Conservation (phyloP, 2,329 filamentous ascomycete species). For the Aspergillaceae sp. region DNA sequence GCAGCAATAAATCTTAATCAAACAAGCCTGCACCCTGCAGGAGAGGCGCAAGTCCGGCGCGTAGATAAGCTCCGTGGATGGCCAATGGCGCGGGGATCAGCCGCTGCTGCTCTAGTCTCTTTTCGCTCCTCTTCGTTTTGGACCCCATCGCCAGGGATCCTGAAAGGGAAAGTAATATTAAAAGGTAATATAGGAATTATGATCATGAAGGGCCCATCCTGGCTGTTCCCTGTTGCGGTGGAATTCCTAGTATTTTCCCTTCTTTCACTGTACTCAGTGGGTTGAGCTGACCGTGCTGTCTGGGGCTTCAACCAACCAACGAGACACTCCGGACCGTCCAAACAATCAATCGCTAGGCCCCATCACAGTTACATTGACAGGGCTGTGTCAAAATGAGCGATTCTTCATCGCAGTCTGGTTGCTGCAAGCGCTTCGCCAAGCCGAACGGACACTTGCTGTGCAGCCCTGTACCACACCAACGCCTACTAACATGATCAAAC, state of each 20-base stretch:
- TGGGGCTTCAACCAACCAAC: background rate
- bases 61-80: conserved; percentile 15
- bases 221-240: conserved; percentile 2
- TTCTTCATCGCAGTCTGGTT: background rate
- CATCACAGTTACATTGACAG: background rate
- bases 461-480: conserved; percentile 10
- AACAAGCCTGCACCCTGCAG: too few species aligned
- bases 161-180: background rate
- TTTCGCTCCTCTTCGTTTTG: conserved; percentile 13
- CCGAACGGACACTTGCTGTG: conserved; percentile 13
- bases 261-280: too few species aligned
- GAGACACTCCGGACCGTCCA: background rate
- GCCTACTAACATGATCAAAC: background rate
- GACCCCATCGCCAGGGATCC: background rate
- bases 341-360: background rate
- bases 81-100: conserved; percentile 16
- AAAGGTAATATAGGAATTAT: too few species aligned
- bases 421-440: conserved; percentile 28
- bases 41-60: conserved; percentile 5
- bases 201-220: too few species aligned
- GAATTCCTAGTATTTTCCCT: too few species aligned
- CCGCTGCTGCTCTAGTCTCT: conserved; percentile 10
- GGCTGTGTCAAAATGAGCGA: background rate
- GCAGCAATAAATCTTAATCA: too few species aligned
- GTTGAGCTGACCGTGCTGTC: background rate